phyloP scores from a whole-genome alignment of 31 red algal species.

The Odonthalia washingtoniensis region DNA sequence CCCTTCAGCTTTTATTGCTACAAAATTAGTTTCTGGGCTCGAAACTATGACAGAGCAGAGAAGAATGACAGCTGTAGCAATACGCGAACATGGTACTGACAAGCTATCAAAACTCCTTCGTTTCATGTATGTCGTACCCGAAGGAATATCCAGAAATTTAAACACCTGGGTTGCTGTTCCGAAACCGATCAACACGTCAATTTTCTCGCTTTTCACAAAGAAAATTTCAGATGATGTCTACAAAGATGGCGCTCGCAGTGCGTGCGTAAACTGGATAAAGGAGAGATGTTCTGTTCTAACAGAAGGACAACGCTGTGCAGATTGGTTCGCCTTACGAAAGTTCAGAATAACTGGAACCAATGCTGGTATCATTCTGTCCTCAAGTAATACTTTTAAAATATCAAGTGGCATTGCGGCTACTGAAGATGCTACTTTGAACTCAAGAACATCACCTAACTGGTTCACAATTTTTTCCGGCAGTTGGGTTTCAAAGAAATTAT shows the following conservation, averaged over 20 bases:
- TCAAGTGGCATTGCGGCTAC: too few species aligned
- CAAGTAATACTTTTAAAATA: too few species aligned
- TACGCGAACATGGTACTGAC: not conserved
- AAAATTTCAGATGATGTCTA: not conserved
- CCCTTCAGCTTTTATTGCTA: slow-evolving; percentile 1
- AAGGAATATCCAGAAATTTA: too few species aligned
- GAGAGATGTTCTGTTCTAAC: not conserved
- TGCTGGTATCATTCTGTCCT: too few species aligned
- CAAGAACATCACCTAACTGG: too few species aligned
- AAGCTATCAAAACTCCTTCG: slow-evolving; percentile 4
- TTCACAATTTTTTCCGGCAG: not conserved
- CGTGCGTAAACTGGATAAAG: not conserved
- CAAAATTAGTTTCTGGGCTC: not conserved
- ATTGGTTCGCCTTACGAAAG: slow-evolving; percentile 5
- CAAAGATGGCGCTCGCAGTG: not conserved
- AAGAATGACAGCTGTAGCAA: too few species aligned
- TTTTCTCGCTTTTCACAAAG: slow-evolving; percentile 33
- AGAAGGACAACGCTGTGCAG: slow-evolving; percentile 5
- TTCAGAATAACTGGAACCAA: slow-evolving; percentile 14
- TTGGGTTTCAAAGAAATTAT: slow-evolving; percentile 25
- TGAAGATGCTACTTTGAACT: too few species aligned
- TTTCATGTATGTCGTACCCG: too few species aligned
- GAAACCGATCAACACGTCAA: slow-evolving; percentile 12
- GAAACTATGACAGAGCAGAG: not conserved
- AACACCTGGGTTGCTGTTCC: too few species aligned